Evolutionary conservation across 148 eudicot species (phyloP).

Genomic region (Chenopodium album): DNA sequence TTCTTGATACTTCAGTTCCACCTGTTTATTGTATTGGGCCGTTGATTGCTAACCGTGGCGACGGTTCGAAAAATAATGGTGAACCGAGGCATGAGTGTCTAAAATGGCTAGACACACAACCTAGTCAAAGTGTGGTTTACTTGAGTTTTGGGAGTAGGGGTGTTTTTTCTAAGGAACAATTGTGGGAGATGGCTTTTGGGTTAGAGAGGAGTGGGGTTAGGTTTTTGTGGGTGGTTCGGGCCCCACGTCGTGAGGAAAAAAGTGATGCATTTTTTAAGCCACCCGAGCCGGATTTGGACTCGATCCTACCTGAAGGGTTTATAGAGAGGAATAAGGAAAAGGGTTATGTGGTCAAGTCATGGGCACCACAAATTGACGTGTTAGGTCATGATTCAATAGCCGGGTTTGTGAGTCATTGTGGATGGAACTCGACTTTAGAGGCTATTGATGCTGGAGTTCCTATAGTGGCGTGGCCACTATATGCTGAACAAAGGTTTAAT

Average conservation of each 20-base stretch:
- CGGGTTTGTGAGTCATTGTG: slow-evolving; percentile 64
- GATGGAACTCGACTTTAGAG: slow-evolving; percentile 49
- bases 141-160: slow-evolving; percentile 49
- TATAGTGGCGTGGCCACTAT: slow-evolving; percentile 49
- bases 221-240: slow-evolving; percentile 57
- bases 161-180: slow-evolving; percentile 26
- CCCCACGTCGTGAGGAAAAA: slow-evolving; percentile 33
- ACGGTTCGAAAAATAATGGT: not conserved
- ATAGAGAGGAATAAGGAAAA: too few relatives aligned
- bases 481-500: slow-evolving; percentile 51
- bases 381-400: not conserved
- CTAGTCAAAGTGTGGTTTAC: slow-evolving; percentile 45
- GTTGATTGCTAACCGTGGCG: slow-evolving; percentile 20
- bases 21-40: slow-evolving; percentile 50
- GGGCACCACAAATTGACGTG: too few relatives aligned
- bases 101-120: slow-evolving; percentile 47
- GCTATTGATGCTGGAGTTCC: slow-evolving; percentile 39
- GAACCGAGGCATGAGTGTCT: slow-evolving; percentile 38
- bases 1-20: slow-evolving; percentile 27
- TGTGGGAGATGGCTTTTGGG: slow-evolving; percentile 44
- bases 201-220: slow-evolving; percentile 49
- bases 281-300: too few relatives aligned
- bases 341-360: too few relatives aligned
- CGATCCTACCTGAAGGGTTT: too few relatives aligned
- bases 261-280: not conserved